Conservation (phyloP, 352 stramenopile genomes). For the Globisporangium irregulare region DNA sequence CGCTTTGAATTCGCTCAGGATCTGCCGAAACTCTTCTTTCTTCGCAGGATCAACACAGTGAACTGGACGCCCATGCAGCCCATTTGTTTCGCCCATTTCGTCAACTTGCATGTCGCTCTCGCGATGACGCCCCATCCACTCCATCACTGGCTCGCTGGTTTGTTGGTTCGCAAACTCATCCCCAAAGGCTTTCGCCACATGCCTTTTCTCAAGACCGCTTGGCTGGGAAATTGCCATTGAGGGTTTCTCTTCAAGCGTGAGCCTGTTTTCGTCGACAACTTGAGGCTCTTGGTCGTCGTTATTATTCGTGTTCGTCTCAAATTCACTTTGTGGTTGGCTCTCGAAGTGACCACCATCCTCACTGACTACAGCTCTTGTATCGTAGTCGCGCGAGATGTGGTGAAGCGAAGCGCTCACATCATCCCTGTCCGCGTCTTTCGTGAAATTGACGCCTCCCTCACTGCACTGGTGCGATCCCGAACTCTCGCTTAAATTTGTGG, state of each 20-base stretch:
- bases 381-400: background rate
- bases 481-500: background rate
- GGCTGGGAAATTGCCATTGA: background rate
- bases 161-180: background rate
- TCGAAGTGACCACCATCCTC: no score
- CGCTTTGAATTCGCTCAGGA: conserved; percentile 44
- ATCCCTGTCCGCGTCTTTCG: background rate
- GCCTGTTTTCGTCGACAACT: background rate
- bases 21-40: conserved; percentile 40
- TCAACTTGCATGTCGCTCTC: background rate
- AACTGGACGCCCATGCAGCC: background rate
- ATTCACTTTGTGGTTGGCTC: background rate
- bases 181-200: background rate
- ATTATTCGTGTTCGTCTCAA: background rate
- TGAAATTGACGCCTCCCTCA: background rate
- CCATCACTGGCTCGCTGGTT: background rate
- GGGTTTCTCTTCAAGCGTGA: background rate
- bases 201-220: background rate
- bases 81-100: background rate
- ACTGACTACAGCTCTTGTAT: background rate
- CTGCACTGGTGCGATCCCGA: background rate
- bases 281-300: background rate
- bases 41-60: conserved; percentile 18
- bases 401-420: background rate
- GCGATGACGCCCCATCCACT: background rate